A percentile compares a stretch with the other conserved stretches of the same genome.
phyloP scores from a whole-genome alignment of 257 asterid genomes.

The Primulina tabacum region DNA sequence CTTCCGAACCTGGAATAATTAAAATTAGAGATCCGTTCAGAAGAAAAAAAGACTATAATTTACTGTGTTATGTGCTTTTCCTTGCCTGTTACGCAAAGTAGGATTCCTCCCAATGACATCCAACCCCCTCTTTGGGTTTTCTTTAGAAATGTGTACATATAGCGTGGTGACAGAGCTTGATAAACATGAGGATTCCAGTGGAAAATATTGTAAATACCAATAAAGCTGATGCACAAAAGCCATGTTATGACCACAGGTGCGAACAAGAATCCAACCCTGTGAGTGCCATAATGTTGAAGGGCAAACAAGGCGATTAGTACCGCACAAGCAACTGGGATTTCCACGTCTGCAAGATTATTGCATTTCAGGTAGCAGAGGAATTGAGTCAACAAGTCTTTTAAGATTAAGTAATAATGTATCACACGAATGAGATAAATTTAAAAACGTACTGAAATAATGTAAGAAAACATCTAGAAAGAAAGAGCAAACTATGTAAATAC shows the following conservation, averaged over 20 bases:
- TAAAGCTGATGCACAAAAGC: constrained; percentile 77
- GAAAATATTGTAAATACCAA: constrained; percentile 72
- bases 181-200: constrained; percentile 76
- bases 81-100: constrained; percentile 81
- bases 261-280: constrained; percentile 83
- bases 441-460: neutral
- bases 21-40: neutral
- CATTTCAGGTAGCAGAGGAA: constrained; percentile 23
- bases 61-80: neutral
- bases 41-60: neutral
- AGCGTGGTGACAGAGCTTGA: constrained; percentile 74
- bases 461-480: neutral
- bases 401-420: neutral
- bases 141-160: constrained; percentile 68
- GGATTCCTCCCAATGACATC: constrained; percentile 85
- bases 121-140: constrained; percentile 73
- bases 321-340: constrained; percentile 73
- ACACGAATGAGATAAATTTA: neutral
- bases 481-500: neutral
- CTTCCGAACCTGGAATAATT: constrained; percentile 75
- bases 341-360: constrained; percentile 65
- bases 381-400: neutral
- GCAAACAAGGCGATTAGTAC: constrained; percentile 78
- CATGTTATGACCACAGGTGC: constrained; percentile 83
- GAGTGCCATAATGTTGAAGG: constrained; percentile 96